Evolutionary conservation across 805 yeast genomes (phyloP), one percentile per base, ranked within the genome.

Genomic region (Yarrowia sp.): DNA sequence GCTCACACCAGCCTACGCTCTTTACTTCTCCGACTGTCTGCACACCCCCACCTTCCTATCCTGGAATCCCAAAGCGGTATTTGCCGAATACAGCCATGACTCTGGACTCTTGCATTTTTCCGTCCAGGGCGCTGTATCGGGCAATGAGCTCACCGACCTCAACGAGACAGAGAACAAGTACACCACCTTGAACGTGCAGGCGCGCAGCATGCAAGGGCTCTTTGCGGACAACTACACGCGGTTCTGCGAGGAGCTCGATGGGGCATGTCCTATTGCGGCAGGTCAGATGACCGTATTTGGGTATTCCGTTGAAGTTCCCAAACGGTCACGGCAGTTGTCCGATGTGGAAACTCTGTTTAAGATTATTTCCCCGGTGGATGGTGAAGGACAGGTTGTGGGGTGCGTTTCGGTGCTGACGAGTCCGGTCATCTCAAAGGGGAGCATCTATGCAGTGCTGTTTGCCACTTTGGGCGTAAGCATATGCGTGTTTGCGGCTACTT

Each of bases 391-490:
- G 14, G 67, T 72, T 11, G 69, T 86, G 10, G 85, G 84, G 1
- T 87, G 90, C 67, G 73, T 80, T 18, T 69, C 73, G 15, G 73
- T 81, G 5, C 78, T 78, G 67, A 79, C 83, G 7, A 83, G 88
- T 1, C 86, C 88, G 0, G 78, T 73, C 8, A 73, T 83, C 15
- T 73, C 78, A 4, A 61, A 67, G 8, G 68, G 77, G n/a, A 73
- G 83, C 5, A 71, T 79, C 31, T 70, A 72, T 5, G 80, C 81
- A 7, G 74, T 83, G 6, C 70, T 77, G 0, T 73, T 74, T 14
- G 74, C 80, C 17, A 72, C 83, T 8, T 70, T 81, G 1, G 74
- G 76, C 3, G 72, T 86, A 6, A 77, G 78, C n/a, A 65, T 76
- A 2, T 67, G 82, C 31, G 32, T 44, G 8, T 43, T 58, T 28